phyloP scores from a whole-genome alignment of 345 rosid genomes.

The Hibiscus trionum region DNA sequence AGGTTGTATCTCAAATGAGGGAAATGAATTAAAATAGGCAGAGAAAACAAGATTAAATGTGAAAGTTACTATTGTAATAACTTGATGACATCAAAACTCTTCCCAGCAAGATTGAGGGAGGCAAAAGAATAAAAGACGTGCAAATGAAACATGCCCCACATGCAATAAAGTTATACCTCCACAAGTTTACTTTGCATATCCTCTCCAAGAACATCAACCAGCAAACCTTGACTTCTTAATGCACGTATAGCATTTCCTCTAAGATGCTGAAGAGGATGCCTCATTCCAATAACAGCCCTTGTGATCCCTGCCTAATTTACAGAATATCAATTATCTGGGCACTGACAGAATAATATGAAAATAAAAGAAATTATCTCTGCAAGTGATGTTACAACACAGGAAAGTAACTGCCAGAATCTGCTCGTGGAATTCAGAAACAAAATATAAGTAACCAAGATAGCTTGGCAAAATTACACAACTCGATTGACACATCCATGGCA shows the following conservation, averaged over 20 bases:
- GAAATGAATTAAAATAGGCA: neutral
- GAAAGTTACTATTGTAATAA: neutral
- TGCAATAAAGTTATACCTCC: conserved; percentile 42
- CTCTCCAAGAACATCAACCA: conserved; percentile 88
- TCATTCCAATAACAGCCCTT: conserved; percentile 79
- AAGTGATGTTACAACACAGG: neutral
- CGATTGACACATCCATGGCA: too few species aligned
- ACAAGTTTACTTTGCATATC: conserved; percentile 64
- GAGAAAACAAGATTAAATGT: neutral
- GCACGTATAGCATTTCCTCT: conserved; percentile 75
- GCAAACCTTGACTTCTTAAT: conserved; percentile 66
- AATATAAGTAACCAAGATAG: neutral
- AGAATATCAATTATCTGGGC: conserved; percentile 28
- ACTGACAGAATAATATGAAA: neutral
- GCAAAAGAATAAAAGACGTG: neutral
- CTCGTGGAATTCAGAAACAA: neutral
- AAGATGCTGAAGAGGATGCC: conserved; percentile 84
- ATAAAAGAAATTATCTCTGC: neutral
- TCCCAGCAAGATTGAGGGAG: neutral
- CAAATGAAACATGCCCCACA: neutral
- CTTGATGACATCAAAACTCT: neutral
- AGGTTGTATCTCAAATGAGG: neutral
- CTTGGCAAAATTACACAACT: too few species aligned
- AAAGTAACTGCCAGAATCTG: neutral
- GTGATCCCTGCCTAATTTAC: conserved; percentile 78